Base-by-base conservation (phyloP, 495 filamentous ascomycete genomes). In the Neurospora tetraspora region DNA sequence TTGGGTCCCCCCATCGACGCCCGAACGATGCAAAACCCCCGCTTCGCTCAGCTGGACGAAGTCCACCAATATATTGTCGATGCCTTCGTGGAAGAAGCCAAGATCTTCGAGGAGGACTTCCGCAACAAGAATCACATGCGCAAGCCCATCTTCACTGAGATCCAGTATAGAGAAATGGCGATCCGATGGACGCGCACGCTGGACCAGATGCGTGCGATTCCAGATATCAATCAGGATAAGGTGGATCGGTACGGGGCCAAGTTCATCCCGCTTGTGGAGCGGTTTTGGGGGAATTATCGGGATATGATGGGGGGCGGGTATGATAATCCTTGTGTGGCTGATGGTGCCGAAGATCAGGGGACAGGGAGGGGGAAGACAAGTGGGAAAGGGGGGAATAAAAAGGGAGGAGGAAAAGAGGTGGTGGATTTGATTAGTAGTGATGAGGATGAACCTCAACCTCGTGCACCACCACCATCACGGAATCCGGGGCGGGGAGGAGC, bases 101-200 rank as follows among this genome's bases (percentile, higher is more conserved):
- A 90, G 78, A 78, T 84, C 34, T 76, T 88, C 45, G 88, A 91
- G 74, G 87, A 90, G 74, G 85, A 89, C 71, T 82, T 98, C 36
- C 86, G 93, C 71, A 85, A 90, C 68, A 81, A 85, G 11, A 90
- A 89, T 47, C 78, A 82, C 12, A 82, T 93, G 23, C 88, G 90
- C 12, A 85, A 86, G 69, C 91, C 92, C 3, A 79, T 88, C 34
- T 98, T 98, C 79, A 90, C 90, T 1, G 93, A 97, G 76, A 86
- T 85, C 37, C 84, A 93, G 2, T 83, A 96, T 70, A 90, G 94
- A 36, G 90, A 93, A 76, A 97, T 99, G 91, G 93, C 89, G 6
- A 91, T 97, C 47, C 76, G 83, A 38, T 94, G 95, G 74, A 90
- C 87, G 76, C 83, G 87, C 81, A 85, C 83, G 39, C 45, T 84